These are phyloP conservation scores for Xerocomus brunneocitrinus DNA, from an alignment of 768 basidiomycete species.

Conservation along the genomic window DNA sequence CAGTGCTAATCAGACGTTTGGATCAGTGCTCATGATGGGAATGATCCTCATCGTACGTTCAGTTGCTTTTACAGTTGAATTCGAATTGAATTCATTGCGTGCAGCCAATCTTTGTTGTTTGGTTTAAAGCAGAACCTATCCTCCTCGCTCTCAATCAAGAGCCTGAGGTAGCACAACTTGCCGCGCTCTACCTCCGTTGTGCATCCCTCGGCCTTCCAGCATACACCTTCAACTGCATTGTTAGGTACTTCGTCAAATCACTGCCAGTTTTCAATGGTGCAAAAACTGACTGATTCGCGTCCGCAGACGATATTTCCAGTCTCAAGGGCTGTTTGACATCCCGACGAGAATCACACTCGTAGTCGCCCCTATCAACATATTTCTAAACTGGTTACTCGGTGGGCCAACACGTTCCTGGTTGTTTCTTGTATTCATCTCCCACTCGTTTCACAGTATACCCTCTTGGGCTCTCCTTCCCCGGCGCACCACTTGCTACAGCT, in stretches of 20 bases:
- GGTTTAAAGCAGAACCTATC: slow-evolving; percentile 80
- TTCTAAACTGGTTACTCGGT: slow-evolving; percentile 86
- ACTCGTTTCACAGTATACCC: slow-evolving; percentile 31
- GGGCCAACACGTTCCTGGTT: slow-evolving; percentile 8
- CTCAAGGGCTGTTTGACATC: slow-evolving; percentile 79
- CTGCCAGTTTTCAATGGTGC: neutral
- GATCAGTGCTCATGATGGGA: slow-evolving; percentile 57
- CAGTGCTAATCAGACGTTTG: slow-evolving; percentile 6
- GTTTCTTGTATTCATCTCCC: slow-evolving; percentile 1
- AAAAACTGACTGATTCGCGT: neutral
- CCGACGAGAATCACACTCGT: slow-evolving; percentile 81
- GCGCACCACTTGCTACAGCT: slow-evolving; percentile 87
- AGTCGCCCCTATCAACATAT: slow-evolving; percentile 80
- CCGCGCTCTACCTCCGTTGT: slow-evolving; percentile 72
- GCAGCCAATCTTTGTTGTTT: slow-evolving; percentile 58
- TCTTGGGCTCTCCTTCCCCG: slow-evolving; percentile 82
- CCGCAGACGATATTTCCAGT: slow-evolving; percentile 57
- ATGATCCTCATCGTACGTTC: slow-evolving; percentile 54
- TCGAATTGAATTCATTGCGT: neutral
- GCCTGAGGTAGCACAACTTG: slow-evolving; percentile 75
- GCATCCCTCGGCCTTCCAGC: slow-evolving; percentile 78
- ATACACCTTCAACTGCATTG: slow-evolving; percentile 53
- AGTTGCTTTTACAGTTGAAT: neutral
- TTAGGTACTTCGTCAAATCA: slow-evolving; percentile 34
- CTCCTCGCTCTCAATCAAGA: slow-evolving; percentile 76